Evolutionary conservation across 2,329 filamentous ascomycete species (phyloP).

Genomic region (Alternaria consortialis): DNA sequence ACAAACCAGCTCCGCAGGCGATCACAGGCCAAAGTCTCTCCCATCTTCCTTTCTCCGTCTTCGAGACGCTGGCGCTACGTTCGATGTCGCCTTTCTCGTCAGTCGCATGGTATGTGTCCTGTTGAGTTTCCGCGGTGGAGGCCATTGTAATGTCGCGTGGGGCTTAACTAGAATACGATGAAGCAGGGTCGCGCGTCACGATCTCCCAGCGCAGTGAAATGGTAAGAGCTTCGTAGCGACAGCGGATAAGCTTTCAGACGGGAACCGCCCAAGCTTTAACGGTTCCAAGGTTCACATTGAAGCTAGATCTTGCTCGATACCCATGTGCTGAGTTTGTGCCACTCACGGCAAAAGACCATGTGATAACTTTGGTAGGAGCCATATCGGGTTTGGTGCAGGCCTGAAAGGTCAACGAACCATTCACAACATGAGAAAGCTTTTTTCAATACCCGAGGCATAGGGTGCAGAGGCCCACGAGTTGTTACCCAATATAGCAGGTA

Average conservation of each 20-base stretch:
- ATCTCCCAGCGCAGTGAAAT: background rate
- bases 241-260: background rate
- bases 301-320: background rate
- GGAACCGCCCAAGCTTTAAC: slow-evolving; percentile 2
- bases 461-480: slow-evolving; percentile 5
- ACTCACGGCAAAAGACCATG: slow-evolving; percentile 7
- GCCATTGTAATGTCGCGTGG: slow-evolving; percentile 21
- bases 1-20: slow-evolving; percentile 88
- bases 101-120: slow-evolving; percentile 3
- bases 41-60: slow-evolving; percentile 47
- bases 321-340: slow-evolving; percentile 1
- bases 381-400: slow-evolving; percentile 4
- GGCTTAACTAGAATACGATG: background rate
- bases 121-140: slow-evolving; percentile 14
- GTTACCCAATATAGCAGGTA: slow-evolving; percentile 11
- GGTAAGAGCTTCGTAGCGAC: background rate
- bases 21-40: slow-evolving; percentile 75
- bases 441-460: background rate
- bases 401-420: background rate
- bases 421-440: slow-evolving; percentile 4
- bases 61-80: slow-evolving; percentile 39
- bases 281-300: background rate
- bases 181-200: background rate
- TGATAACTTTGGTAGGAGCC: slow-evolving; percentile 15
- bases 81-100: slow-evolving; percentile 21